A percentile compares a stretch with the other conserved stretches of the same genome.
Evolutionary conservation across 495 filamentous ascomycete genomes (phyloP).

Genomic region (Hypoxylon cercidicola): DNA sequence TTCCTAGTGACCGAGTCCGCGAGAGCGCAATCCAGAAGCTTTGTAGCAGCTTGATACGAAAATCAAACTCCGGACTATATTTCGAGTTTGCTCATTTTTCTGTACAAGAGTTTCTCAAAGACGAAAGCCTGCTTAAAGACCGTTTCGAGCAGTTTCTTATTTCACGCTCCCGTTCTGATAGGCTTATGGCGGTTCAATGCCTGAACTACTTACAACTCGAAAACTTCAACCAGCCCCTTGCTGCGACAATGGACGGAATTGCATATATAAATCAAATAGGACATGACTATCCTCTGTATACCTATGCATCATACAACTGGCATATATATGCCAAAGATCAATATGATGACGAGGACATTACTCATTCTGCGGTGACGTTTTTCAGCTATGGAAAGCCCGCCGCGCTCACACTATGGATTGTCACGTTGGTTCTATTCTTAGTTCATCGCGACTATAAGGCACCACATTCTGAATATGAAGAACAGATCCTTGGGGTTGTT

Average conservation of each 20-base stretch:
- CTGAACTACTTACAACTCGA: slow-evolving; percentile 14
- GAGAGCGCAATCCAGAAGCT: slow-evolving; percentile 41
- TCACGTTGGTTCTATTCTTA: not conserved
- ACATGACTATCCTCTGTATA: not conserved
- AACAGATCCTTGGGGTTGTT: not conserved
- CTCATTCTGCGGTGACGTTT: not conserved
- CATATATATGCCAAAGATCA: not conserved
- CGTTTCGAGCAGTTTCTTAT: slow-evolving; percentile 7
- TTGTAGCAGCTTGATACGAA: slow-evolving; percentile 49
- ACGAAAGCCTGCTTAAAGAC: not conserved
- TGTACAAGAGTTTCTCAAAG: slow-evolving; percentile 48
- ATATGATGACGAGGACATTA: not conserved
- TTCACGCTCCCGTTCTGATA: slow-evolving; percentile 2
- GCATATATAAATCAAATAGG: not conserved
- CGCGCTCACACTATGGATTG: not conserved
- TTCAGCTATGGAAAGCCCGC: slow-evolving; percentile 2
- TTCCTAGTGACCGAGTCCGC: slow-evolving; percentile 29
- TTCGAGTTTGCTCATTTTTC: slow-evolving; percentile 53
- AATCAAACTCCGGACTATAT: slow-evolving; percentile 6
- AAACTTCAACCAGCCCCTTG: slow-evolving; percentile 1
- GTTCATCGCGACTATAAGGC: no score
- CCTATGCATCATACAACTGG: slow-evolving; percentile 1
- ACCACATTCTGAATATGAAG: no score
- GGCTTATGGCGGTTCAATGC: slow-evolving; percentile 9
- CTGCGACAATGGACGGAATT: not conserved